Base-by-base conservation (phyloP, 2,329 filamentous ascomycete species). In the Coleophoma crateriformis region DNA sequence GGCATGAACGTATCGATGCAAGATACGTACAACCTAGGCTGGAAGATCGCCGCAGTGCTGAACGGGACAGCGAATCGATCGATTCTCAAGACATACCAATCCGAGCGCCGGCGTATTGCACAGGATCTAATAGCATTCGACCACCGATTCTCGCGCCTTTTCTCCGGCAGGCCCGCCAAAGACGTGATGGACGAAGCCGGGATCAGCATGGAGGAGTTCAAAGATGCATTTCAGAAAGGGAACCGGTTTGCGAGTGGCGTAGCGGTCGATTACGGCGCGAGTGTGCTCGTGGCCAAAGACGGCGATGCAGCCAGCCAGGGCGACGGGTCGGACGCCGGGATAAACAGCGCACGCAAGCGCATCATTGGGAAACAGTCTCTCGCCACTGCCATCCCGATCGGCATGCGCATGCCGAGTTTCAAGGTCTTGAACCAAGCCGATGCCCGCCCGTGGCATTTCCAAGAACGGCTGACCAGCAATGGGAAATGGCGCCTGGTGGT, bases 41-140 rank as follows among this genome's bases (percentile, higher is more conserved):
- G 79, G 79, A 84, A 84, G 56, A 68, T 84, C 11, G 54, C 50
- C 5, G 42, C 48, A 5, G 56, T 71, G 61, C 78, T 77, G 17
- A 72, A 79, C n/a, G 53, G 54, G 15, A 52, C 7, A 44, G 22
- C 3, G 47, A 78, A 74, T 7, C 68, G 78, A 22, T 75, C 77
- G 1, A 63, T 84, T 22, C 69, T 87, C 1, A 69, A 76, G 49
- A 85, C 78, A 44, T 87, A 87, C 60, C 77, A 84, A 55, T 64
- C 72, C 8, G 84, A 87, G 64, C 74, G 84, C 67, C 73, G 77
- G 4, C 69, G 67, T 3, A 77, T 88, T 2, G 86, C 85, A 0
- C 72, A 83, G 52, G 77, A 85, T 37, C 75, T 89, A 1, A 88
- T 90, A 53, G 71, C 73, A 2, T 83, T 85, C 52, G 81, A 85